Conservation (phyloP, 805 yeast genomes). For the Ogataea nitratoaversa region DNA sequence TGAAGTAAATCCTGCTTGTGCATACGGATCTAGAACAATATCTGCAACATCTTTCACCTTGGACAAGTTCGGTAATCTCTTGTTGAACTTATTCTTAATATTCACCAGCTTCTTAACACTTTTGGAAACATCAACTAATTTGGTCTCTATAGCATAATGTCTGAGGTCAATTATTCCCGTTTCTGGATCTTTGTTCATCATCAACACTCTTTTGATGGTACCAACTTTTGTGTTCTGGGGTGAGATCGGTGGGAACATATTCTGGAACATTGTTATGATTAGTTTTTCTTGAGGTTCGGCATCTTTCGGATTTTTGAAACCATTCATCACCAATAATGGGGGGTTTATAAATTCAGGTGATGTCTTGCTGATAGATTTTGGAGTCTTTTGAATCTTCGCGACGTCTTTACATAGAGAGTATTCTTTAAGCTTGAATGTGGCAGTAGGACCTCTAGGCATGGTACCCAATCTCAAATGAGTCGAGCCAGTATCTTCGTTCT, state of each 20-base stretch:
- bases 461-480: conserved; percentile 80
- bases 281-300: conserved; percentile 73
- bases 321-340: conserved; percentile 88
- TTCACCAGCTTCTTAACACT: conserved; percentile 68
- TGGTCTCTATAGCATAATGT: conserved; percentile 86
- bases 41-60: conserved; percentile 75
- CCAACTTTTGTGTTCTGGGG: conserved; percentile 75
- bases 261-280: conserved; percentile 85
- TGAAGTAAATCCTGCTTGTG: conserved; percentile 71
- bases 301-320: conserved; percentile 68
- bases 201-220: conserved; percentile 76
- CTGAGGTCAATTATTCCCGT: conserved; percentile 78
- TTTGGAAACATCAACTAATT: conserved; percentile 71
- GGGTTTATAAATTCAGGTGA: conserved; percentile 65
- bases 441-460: conserved; percentile 92
- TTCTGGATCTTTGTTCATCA: conserved; percentile 69
- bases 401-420: conserved; percentile 85
- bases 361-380: conserved; percentile 71
- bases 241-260: conserved; percentile 91
- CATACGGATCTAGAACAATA: conserved; percentile 75
- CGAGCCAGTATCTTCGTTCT: conserved; percentile 70
- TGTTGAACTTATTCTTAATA: conserved; percentile 55
- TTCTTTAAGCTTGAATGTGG: conserved; percentile 71
- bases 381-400: conserved; percentile 60
- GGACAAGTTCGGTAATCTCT: conserved; percentile 65